Evolutionary conservation across 192 early-diverging fungal species (phyloP).

Genomic region (Backusella tuberculispora): DNA sequence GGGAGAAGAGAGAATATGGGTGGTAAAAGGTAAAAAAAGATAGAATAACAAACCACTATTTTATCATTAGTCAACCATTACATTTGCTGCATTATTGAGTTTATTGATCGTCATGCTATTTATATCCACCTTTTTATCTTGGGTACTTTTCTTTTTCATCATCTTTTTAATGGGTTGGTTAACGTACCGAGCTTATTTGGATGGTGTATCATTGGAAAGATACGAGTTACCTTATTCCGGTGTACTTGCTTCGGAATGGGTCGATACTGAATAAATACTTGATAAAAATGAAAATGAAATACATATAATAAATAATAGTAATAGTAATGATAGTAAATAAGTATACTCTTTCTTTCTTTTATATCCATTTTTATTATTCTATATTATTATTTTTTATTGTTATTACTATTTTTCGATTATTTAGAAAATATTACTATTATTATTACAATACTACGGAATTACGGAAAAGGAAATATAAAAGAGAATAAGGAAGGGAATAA

Average conservation of each 20-base stretch:
- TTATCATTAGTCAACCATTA: constrained; percentile 38
- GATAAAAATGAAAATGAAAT: background rate
- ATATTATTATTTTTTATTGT: background rate
- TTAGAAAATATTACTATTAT: no score
- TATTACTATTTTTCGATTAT: no score
- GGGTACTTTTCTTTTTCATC: constrained; percentile 49
- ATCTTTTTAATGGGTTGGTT: constrained; percentile 46
- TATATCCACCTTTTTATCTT: constrained; percentile 47
- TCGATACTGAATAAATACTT: constrained; percentile 66
- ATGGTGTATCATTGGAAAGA: constrained; percentile 71
- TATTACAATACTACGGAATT: background rate
- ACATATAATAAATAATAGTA: background rate
- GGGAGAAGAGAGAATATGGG: no score
- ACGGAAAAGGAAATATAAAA: background rate
- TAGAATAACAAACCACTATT: background rate
- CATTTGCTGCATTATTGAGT: constrained; percentile 38
- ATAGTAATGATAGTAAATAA: background rate
- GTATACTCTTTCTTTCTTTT: background rate
- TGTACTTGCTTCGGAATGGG: constrained; percentile 62
- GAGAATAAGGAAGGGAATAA: no score
- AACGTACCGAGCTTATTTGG: constrained; percentile 69
- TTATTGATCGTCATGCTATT: constrained; percentile 54
- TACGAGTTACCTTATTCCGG: constrained; percentile 74
- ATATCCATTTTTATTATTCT: background rate
- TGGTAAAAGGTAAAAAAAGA: no score